Conservation (phyloP, 2,329 filamentous ascomycete genomes). For the Coniochaeta ligniaria region DNA sequence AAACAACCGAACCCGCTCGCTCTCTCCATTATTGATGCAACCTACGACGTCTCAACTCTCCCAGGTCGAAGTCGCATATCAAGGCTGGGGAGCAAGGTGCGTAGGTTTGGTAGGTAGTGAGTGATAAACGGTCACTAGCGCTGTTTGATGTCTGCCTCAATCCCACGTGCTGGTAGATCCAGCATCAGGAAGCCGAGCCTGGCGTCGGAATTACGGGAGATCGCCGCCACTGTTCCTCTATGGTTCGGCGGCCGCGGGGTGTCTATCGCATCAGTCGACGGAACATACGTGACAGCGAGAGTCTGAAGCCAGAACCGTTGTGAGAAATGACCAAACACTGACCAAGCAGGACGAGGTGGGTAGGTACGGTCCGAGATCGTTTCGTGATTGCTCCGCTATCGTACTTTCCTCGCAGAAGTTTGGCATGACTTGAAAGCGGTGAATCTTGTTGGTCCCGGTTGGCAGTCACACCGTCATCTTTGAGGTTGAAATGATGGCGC, state of each 20-base stretch:
- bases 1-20: slow-evolving; percentile 3
- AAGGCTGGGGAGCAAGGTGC: background rate
- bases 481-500: background rate
- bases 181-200: background rate
- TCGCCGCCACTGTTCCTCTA: background rate
- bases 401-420: background rate
- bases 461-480: background rate
- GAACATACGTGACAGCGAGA: background rate
- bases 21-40: background rate
- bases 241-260: background rate
- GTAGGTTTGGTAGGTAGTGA: too few species aligned
- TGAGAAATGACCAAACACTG: background rate
- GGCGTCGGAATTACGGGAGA: background rate
- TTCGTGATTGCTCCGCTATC: background rate
- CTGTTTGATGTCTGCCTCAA: background rate
- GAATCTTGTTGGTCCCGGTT: background rate
- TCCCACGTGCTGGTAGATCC: background rate
- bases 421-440: background rate
- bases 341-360: background rate
- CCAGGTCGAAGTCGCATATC: background rate
- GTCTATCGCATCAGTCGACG: background rate
- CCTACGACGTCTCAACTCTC: background rate
- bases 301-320: background rate
- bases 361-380: background rate
- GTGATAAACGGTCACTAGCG: background rate